Evolutionary conservation across 306 rosid species (phyloP).

Genomic region (Ormosia emarginata): DNA sequence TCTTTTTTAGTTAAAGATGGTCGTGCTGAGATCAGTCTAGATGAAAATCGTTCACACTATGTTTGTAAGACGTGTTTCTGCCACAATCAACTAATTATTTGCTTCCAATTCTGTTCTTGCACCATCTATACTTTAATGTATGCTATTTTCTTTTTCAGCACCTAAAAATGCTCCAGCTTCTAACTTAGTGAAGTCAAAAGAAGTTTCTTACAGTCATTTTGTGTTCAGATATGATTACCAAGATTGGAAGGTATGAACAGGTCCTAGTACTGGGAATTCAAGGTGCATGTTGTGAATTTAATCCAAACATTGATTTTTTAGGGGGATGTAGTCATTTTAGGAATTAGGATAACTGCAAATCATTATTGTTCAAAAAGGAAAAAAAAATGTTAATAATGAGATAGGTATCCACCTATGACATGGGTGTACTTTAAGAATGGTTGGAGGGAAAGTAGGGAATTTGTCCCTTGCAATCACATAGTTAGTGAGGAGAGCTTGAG

Average conservation of each 20-base stretch:
- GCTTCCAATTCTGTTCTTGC: not conserved
- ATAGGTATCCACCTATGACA: no score
- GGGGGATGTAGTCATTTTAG: not conserved
- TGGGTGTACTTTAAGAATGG: no score
- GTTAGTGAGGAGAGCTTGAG: no score
- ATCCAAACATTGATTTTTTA: not conserved
- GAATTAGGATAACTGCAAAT: not conserved
- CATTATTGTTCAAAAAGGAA: not conserved
- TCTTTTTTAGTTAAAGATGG: constrained; percentile 90
- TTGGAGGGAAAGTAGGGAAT: no score
- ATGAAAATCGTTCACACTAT: constrained; percentile 49
- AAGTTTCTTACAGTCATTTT: constrained; percentile 62
- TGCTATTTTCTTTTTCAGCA: constrained; percentile 38
- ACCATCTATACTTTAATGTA: not conserved
- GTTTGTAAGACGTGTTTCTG: constrained; percentile 53
- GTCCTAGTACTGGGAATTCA: not conserved
- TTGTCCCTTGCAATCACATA: no score
- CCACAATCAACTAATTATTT: not conserved
- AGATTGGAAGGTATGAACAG: constrained; percentile 79
- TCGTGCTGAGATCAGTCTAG: constrained; percentile 58
- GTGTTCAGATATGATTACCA: constrained; percentile 75
- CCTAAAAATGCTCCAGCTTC: constrained; percentile 78
- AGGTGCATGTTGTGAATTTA: not conserved
- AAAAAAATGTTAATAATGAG: not conserved
- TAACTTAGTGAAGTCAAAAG: constrained; percentile 38